Conservation (phyloP, 2,329 filamentous ascomycete species). For the Beauveria sp. region DNA sequence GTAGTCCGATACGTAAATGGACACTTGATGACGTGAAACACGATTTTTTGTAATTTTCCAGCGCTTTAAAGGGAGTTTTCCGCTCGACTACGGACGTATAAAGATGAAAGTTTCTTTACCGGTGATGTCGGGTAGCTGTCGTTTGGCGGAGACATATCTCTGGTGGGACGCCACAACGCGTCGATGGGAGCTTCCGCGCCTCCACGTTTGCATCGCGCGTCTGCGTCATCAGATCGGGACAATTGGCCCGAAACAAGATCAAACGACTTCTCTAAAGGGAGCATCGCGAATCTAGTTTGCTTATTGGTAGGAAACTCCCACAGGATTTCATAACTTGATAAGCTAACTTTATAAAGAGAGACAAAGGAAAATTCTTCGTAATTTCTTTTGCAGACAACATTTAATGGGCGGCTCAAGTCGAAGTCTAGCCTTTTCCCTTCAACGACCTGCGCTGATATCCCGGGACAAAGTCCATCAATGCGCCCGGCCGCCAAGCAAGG, state of each 20-base stretch:
- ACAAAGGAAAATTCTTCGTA: too few species aligned
- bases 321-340: too few species aligned
- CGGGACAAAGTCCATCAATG: background rate
- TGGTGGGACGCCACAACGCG: background rate
- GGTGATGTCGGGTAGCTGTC: background rate
- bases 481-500: background rate
- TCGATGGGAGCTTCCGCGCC: too few species aligned
- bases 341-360: too few species aligned
- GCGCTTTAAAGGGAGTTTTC: background rate
- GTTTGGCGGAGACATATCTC: background rate
- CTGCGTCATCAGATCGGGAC: too few species aligned
- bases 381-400: too few species aligned
- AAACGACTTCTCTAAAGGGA: too few species aligned
- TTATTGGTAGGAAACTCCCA: too few species aligned
- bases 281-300: too few species aligned
- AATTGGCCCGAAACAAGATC: too few species aligned
- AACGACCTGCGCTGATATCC: background rate
- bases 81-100: background rate
- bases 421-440: background rate
- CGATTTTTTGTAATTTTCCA: background rate
- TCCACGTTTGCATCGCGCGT: too few species aligned
- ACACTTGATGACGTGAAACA: background rate
- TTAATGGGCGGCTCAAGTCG: background rate
- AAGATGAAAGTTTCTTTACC: background rate
- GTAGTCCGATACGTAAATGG: too few species aligned